Evolutionary conservation across 257 asterid species (phyloP).

Genomic region (Coffea eugenioides): DNA sequence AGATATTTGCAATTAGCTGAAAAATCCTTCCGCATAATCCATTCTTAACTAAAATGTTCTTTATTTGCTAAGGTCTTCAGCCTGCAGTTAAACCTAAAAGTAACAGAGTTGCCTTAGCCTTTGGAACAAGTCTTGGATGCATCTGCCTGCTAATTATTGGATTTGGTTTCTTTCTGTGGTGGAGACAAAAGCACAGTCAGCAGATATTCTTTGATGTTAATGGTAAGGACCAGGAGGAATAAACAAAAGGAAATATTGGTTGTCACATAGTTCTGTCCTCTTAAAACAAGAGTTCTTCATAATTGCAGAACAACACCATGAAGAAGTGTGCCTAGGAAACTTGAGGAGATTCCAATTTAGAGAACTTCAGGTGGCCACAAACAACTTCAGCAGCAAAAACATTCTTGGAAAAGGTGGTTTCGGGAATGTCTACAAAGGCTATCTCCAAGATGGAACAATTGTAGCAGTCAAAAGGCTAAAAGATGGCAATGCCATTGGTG

Average conservation of each 20-base stretch:
- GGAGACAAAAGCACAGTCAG: constrained; percentile 72
- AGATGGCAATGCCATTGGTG: constrained; percentile 71
- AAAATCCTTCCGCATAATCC: not conserved
- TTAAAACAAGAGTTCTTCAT: constrained; percentile 1
- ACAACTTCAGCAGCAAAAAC: constrained; percentile 85
- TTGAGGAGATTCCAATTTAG: constrained; percentile 65
- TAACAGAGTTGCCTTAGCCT: constrained; percentile 68
- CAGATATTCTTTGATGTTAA: constrained; percentile 71
- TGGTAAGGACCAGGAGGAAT: constrained; percentile 37
- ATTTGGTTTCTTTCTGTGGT: constrained; percentile 74
- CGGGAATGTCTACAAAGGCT: constrained; percentile 88
- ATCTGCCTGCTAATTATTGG: constrained; percentile 72
- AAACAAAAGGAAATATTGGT: not conserved
- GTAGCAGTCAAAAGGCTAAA: constrained; percentile 91
- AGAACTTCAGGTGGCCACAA: constrained; percentile 80
- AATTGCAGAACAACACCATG: constrained; percentile 63
- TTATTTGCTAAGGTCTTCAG: constrained; percentile 35
- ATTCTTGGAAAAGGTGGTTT: constrained; percentile 92
- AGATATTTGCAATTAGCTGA: no score
- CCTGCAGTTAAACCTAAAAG: constrained; percentile 37
- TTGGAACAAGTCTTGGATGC: constrained; percentile 85
- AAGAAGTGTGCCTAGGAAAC: constrained; percentile 81
- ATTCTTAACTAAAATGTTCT: not conserved
- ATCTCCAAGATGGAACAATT: constrained; percentile 70
- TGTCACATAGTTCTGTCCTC: not conserved